Evolutionary conservation across 495 filamentous ascomycete genomes (phyloP), one percentile per base, ranked within the genome.

Genomic region (Podospora pseudocomata): DNA sequence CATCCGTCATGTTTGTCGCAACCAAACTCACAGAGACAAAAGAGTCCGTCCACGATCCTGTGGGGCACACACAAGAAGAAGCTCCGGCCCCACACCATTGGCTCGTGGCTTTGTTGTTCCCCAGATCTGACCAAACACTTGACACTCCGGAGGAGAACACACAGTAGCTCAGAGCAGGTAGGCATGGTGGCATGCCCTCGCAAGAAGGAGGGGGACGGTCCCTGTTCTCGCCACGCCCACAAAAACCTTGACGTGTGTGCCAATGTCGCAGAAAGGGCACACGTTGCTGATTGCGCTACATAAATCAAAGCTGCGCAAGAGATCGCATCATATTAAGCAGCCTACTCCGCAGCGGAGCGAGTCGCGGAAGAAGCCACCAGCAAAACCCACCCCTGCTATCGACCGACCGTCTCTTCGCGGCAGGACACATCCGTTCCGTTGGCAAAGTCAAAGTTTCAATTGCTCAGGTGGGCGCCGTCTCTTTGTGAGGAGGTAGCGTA

Each of bases 331-430:
- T 67, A 71, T 49, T 49, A 68, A 74, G 58, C 70, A 74, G 63
- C 71, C 62, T 70, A 70, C 63, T 64, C 61, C 60, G 72, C 67
- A 70, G 62, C 67, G 69, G 65, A 74, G 69, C 67, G 69, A 32
- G 71, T 71, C 67, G 70, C 72, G 64, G 65, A 69, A 67, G 65
- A 65, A 68, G 59, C 65, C 65, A 67, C 65, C 28, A 57, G 63
- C 18, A 32, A 32, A 32, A 32, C 30, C 30, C 30, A 32, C 30
- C 30, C 30, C 30, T 32, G 30, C 30, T 7, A 32, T 32, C 30
- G 3, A 32, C 30, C 30, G 30, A 32, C 30, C 30, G 30, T 32
- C 30, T 5, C 30, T 7, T 32, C 30, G 30, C 30, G 30, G 30
- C 30, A 32, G 30, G 30, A 4, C 30, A 32, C 30, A 32, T 32